Conservation (phyloP, 2,329 filamentous ascomycete genomes). For the Alternaria incomplexa region DNA sequence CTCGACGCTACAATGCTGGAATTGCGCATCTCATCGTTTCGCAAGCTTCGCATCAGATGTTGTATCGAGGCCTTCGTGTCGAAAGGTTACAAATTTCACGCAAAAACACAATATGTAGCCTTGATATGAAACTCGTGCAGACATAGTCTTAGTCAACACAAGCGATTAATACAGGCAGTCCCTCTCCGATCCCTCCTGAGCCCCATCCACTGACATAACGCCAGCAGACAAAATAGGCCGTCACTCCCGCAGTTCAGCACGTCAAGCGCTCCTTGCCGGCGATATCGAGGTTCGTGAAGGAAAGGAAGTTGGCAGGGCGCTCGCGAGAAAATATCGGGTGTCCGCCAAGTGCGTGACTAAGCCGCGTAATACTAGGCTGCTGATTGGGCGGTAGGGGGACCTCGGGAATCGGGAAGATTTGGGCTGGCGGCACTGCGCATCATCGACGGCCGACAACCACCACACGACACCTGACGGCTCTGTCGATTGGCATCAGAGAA, state of each 20-base stretch:
- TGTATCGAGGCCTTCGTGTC: background rate
- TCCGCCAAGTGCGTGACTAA: conserved; percentile 35
- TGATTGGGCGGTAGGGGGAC: conserved; percentile 39
- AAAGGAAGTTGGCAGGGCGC: conserved; percentile 16
- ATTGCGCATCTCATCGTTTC: background rate
- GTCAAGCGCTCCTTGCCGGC: conserved; percentile 41
- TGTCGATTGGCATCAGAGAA: conserved; percentile 19
- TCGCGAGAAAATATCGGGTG: conserved; percentile 44
- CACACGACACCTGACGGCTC: conserved; percentile 29
- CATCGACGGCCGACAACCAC: conserved; percentile 33
- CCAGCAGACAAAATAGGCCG: conserved; percentile 43
- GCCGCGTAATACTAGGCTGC: conserved; percentile 9
- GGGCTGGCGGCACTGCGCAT: conserved; percentile 14
- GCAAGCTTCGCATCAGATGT: background rate
- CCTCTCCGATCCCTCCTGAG: conserved; percentile 52
- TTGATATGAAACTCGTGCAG: conserved; percentile 62
- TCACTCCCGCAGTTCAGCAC: conserved; percentile 47
- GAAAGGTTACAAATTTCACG: background rate
- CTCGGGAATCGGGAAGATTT: conserved; percentile 34
- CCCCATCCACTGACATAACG: conserved; percentile 49
- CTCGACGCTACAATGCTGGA: background rate
- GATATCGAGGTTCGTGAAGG: conserved; percentile 50
- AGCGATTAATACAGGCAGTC: conserved; percentile 61
- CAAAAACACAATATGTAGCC: conserved; percentile 49
- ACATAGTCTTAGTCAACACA: conserved; percentile 50